These are phyloP conservation scores for Cordyceps sp. DNA, from an alignment of 2,329 filamentous ascomycete genomes.

Conservation along the genomic window DNA sequence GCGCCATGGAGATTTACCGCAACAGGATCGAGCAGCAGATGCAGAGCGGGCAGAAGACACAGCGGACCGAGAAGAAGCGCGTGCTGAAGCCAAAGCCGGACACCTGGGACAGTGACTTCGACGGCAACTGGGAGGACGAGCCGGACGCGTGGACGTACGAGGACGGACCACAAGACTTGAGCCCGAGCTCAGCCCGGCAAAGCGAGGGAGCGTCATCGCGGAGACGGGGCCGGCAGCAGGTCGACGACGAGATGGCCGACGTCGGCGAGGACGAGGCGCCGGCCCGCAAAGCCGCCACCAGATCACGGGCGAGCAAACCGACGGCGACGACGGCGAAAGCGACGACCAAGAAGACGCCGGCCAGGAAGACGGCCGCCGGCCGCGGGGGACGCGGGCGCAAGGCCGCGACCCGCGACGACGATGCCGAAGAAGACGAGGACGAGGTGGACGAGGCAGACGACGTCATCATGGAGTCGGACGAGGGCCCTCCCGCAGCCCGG, in stretches of 20 bases:
- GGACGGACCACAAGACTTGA: conserved; percentile 1
- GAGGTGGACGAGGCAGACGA: conserved; percentile 38
- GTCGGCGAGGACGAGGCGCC: conserved; percentile 4
- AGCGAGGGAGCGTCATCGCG: conserved; percentile 3
- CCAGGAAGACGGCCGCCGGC: too few species aligned
- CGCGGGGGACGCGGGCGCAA: conserved; percentile 21
- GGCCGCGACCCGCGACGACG: conserved; percentile 9
- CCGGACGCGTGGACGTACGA: conserved; percentile 36
- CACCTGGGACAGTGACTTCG: conserved; percentile 76
- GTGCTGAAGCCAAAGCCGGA: conserved; percentile 58
- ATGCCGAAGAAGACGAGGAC: conserved; percentile 31
- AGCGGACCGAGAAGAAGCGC: conserved; percentile 17
- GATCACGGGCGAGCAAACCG: conserved; percentile 14
- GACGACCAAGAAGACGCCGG: conserved; percentile 26
- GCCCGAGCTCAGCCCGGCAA: conserved; percentile 4
- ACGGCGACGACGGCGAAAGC: conserved; percentile 15
- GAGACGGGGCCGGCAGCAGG: conserved; percentile 7
- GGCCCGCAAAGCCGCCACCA: conserved; percentile 14
- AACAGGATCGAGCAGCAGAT: conserved; percentile 56
- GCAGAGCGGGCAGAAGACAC: conserved; percentile 33
- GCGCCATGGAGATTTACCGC: conserved; percentile 58
- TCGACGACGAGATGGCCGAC: conserved; percentile 8
- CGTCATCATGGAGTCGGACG: conserved; percentile 36
- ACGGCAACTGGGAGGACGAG: conserved; percentile 74
- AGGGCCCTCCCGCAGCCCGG: conserved; percentile 21